Conservation (phyloP, 768 basidiomycete genomes). For the Psilocybe sp. region DNA sequence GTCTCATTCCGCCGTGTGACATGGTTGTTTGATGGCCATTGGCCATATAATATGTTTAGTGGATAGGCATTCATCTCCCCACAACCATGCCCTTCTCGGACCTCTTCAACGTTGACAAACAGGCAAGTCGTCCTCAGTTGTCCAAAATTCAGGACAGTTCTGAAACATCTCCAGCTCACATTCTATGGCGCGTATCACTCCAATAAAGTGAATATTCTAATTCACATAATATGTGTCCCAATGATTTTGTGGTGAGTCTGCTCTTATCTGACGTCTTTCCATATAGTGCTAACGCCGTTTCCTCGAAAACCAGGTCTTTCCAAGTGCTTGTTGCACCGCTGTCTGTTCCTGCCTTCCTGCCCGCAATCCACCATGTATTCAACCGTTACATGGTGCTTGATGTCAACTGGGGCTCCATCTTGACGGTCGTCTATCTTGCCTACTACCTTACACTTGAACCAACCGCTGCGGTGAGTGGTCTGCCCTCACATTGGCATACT, state of each 20-base stretch:
- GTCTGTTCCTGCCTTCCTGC: slow-evolving; percentile 53
- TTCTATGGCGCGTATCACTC: slow-evolving; percentile 95
- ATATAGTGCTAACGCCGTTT: slow-evolving; percentile 1
- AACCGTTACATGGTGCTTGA: slow-evolving; percentile 69
- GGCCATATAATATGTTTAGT: slow-evolving; percentile 10
- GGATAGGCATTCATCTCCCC: slow-evolving; percentile 6
- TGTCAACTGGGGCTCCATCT: slow-evolving; percentile 61
- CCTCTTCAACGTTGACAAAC: slow-evolving; percentile 68
- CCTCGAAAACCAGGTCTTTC: slow-evolving; percentile 46
- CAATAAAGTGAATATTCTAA: slow-evolving; percentile 76
- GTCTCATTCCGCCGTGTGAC: slow-evolving; percentile 5
- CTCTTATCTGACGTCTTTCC: background rate
- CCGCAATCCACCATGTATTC: slow-evolving; percentile 46
- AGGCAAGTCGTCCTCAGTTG: slow-evolving; percentile 38
- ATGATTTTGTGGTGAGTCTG: slow-evolving; percentile 68
- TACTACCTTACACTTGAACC: slow-evolving; percentile 88
- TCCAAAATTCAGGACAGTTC: slow-evolving; percentile 1
- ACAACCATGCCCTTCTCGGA: slow-evolving; percentile 33
- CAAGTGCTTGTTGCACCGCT: slow-evolving; percentile 50
- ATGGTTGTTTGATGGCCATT: background rate
- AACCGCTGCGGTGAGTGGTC: slow-evolving; percentile 70
- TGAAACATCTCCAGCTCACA: slow-evolving; percentile 52
- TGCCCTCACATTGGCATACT: background rate
- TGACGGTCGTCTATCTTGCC: slow-evolving; percentile 52
- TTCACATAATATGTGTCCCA: slow-evolving; percentile 87